Conservation (phyloP, 148 eudicot species). For the Hydrangea macrophylla region DNA sequence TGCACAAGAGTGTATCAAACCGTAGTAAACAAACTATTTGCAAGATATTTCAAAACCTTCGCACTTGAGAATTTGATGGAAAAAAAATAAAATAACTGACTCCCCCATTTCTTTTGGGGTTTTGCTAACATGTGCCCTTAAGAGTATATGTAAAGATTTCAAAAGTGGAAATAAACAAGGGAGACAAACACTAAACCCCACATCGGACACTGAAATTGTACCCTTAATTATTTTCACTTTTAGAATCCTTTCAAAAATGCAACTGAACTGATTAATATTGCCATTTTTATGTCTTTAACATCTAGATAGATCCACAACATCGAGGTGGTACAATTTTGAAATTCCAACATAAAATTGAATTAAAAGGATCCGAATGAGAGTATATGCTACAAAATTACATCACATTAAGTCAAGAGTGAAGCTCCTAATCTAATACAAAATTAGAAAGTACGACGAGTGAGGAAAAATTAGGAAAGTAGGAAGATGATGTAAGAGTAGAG, state of each 20-base stretch:
- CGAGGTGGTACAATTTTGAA: neutral
- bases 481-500: conserved; percentile 5
- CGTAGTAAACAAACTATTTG: no score
- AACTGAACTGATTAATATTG: neutral
- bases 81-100: no score
- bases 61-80: no score
- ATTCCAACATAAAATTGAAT: neutral
- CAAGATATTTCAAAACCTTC: no score
- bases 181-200: no score
- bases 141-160: no score
- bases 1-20: no score
- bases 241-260: neutral
- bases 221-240: no score
- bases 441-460: neutral
- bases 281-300: neutral
- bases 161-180: no score
- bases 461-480: neutral
- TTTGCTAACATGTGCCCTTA: no score
- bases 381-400: neutral
- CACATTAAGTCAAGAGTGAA: conserved; percentile 2
- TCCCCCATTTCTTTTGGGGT: no score
- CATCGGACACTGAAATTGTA: no score
- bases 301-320: neutral
- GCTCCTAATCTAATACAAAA: neutral
- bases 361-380: neutral